Conservation (phyloP, 495 filamentous ascomycete genomes). For the Neurospora terricola region DNA sequence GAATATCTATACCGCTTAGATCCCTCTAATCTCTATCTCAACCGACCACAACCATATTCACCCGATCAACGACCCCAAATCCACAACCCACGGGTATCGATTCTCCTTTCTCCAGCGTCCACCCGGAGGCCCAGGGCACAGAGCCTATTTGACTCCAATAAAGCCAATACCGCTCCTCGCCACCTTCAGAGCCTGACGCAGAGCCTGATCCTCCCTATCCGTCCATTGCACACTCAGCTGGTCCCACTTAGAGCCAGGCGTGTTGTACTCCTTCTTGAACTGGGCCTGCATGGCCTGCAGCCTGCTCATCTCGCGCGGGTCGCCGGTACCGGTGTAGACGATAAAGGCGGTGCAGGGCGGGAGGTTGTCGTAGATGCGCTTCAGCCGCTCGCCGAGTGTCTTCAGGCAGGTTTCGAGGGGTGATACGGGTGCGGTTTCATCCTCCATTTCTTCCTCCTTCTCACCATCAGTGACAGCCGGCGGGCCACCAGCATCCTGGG, state of each 20-base stretch:
- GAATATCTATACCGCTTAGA: background rate
- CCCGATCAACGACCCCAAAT: background rate
- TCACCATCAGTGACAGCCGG: conserved; percentile 4
- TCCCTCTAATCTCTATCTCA: background rate
- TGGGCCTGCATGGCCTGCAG: conserved; percentile 62
- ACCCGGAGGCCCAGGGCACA: background rate
- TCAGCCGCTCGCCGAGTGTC: conserved; percentile 45
- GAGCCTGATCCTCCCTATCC: conserved; percentile 69
- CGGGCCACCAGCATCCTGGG: conserved; percentile 7
- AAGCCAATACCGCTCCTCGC: conserved; percentile 77
- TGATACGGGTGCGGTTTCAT: conserved; percentile 14
- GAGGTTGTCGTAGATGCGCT: conserved; percentile 60
- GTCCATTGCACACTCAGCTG: conserved; percentile 84
- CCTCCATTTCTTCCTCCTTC: background rate
- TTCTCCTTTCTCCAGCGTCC: background rate
- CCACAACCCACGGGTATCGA: background rate
- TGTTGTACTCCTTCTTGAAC: conserved; percentile 66
- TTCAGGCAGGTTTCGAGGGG: conserved; percentile 41
- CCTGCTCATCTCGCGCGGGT: conserved; percentile 67
- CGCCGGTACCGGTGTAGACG: conserved; percentile 80
- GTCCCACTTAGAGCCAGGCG: conserved; percentile 71
- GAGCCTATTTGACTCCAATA: conserved; percentile 56
- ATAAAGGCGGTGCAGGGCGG: conserved; percentile 80
- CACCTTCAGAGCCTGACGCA: conserved; percentile 56
- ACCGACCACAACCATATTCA: background rate